These are phyloP conservation scores for Rhodotorula graminis DNA, from an alignment of 768 basidiomycete species.

Conservation along the genomic window DNA sequence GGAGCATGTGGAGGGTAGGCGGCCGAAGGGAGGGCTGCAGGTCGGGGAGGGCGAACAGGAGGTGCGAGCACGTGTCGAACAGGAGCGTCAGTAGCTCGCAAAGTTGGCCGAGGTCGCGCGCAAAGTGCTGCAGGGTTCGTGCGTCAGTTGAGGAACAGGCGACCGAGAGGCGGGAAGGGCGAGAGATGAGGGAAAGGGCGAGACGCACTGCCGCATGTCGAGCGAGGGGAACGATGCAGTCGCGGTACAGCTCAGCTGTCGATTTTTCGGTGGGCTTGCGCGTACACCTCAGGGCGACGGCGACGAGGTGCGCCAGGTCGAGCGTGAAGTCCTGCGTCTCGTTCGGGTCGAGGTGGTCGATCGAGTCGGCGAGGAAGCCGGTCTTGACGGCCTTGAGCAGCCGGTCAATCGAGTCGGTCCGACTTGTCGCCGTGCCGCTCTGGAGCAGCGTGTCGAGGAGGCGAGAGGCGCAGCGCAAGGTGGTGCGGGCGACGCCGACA, in stretches of 20 bases:
- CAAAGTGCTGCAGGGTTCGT: not conserved
- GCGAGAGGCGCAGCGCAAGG: slow-evolving; percentile 23
- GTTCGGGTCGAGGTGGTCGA: not conserved
- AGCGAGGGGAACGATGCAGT: not conserved
- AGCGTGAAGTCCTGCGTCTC: not conserved
- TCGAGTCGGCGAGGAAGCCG: not conserved
- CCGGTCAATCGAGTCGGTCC: not conserved
- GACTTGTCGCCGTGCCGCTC: not conserved
- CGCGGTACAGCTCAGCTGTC: slow-evolving; percentile 10
- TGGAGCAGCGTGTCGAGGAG: slow-evolving; percentile 33
- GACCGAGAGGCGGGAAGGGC: not conserved
- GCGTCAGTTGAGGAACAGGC: not conserved
- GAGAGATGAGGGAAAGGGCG: not conserved
- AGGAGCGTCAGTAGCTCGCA: slow-evolving; percentile 6
- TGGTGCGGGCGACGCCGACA: slow-evolving; percentile 8
- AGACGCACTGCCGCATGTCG: not conserved
- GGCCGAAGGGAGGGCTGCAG: not conserved
- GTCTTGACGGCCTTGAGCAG: slow-evolving; percentile 22
- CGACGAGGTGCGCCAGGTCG: slow-evolving; percentile 8
- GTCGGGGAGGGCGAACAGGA: slow-evolving; percentile 27
- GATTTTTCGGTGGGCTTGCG: slow-evolving; percentile 2
- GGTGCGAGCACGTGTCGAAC: slow-evolving; percentile 28
- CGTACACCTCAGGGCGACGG: slow-evolving; percentile 18
- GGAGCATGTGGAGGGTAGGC: slow-evolving; percentile 9
- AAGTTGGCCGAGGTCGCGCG: not conserved